Evolutionary conservation across 495 filamentous ascomycete genomes (phyloP), one percentile per base, ranked within the genome.

Genomic region (Penicillium verhagenii): DNA sequence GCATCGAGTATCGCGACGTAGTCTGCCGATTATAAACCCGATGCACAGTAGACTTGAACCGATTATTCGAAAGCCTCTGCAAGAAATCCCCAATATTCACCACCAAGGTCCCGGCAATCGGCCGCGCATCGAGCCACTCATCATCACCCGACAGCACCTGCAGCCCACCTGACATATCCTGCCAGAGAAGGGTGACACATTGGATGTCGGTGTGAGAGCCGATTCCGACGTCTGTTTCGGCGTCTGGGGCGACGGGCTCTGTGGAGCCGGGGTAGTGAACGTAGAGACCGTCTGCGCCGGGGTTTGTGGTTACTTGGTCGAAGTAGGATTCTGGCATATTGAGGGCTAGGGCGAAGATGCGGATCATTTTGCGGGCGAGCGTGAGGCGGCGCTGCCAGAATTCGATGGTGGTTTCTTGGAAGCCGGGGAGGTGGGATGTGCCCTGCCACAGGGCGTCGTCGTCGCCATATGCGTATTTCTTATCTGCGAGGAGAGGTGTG

Each of bases 71-170:
- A 47, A 84, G 73, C 9, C 82, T 70, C 74, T 82, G 79, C 71
- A 87, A 71, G 58, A 84, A 82, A 59, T 86, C 84, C 0, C 82
- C 85, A 50, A 89, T 81, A 64, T 88, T 88, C 29, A 89, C 82
- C 4, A 87, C 85, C 11, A 85, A 64, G 0, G 82, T 82, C 13
- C 81, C 82, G 38, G 76, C 60, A 19, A 85, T 69, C 0, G 83
- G 83, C n/a, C 68, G 45, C 7, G 72, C 82, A 58, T 77, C 76
- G 14, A 86, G 62, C 82, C 80, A 85, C 51, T 77, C 74, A 8
- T 78, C 79, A 18, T 73, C 65, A n/a, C 65, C 66, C 19, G 72
- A 77, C 11, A 80, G 57, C 0, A 83, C 74, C 63, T 85, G 81
- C 51, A 86, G 54, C 0, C 82, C 82, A 0, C 79, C 81, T 0